These are phyloP conservation scores for Boletus insuetus DNA, from an alignment of 768 basidiomycete genomes.

Conservation along the genomic window DNA sequence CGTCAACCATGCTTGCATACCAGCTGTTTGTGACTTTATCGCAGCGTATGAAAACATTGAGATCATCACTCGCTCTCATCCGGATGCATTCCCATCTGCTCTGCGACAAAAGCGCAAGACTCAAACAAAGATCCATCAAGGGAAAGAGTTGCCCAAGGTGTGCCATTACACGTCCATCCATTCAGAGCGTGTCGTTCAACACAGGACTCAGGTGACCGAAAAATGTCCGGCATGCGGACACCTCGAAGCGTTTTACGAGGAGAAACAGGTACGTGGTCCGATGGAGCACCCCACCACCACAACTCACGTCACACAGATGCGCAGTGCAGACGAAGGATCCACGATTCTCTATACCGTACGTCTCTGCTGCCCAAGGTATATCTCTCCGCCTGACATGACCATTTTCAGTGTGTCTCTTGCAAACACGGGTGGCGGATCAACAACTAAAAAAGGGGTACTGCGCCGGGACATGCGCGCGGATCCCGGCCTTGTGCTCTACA, in stretches of 20 bases:
- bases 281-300: neutral
- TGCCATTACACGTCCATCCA: constrained; percentile 35
- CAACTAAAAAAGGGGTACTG: constrained; percentile 42
- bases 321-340: constrained; percentile 92
- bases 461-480: neutral
- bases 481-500: constrained; percentile 21
- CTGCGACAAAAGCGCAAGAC: constrained; percentile 87
- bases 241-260: constrained; percentile 82
- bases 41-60: constrained; percentile 90
- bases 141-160: constrained; percentile 66
- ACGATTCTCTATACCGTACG: constrained; percentile 92
- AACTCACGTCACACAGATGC: constrained; percentile 45
- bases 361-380: constrained; percentile 12
- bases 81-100: constrained; percentile 91
- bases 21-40: neutral
- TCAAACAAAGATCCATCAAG: constrained; percentile 75
- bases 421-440: constrained; percentile 82
- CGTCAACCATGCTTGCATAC: neutral
- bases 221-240: constrained; percentile 87
- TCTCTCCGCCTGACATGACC: constrained; percentile 5
- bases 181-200: neutral
- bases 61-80: constrained; percentile 87
- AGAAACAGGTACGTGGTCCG: constrained; percentile 64
- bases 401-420: constrained; percentile 64
- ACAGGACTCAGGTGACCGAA: constrained; percentile 66